Percentiles rank a stretch among this genome's conserved stretches.
These are phyloP conservation scores for Mycocalia duriaeana DNA, from an alignment of 1,284 basidiomycete species.

Conservation along the genomic window DNA sequence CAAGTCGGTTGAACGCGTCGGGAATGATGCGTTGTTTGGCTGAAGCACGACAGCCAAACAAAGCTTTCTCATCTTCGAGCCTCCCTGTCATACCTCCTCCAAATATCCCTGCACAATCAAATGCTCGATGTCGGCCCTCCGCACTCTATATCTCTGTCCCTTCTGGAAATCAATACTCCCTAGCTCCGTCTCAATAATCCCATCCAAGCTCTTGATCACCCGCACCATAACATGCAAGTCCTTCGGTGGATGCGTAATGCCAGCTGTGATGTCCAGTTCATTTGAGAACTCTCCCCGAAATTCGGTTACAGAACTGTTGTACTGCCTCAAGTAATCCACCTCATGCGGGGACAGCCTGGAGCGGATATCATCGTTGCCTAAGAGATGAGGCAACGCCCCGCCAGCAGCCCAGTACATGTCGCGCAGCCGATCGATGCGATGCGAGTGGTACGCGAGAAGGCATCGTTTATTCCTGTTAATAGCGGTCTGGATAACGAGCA, in stretches of 20 bases:
- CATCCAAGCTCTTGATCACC: constrained; percentile 82
- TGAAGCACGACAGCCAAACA: not conserved
- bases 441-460: constrained; percentile 86
- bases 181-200: constrained; percentile 84
- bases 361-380: constrained; percentile 72
- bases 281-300: constrained; percentile 84
- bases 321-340: constrained; percentile 84
- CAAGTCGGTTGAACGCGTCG: constrained; percentile 9
- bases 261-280: constrained; percentile 81
- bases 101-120: constrained; percentile 89
- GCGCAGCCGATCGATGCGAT: constrained; percentile 77
- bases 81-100: constrained; percentile 50
- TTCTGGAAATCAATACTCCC: constrained; percentile 85
- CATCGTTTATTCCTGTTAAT: constrained; percentile 91
- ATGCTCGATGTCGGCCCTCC: constrained; percentile 84
- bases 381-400: constrained; percentile 85
- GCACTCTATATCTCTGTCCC: constrained; percentile 84
- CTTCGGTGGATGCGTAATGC: constrained; percentile 74
- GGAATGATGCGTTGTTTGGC: constrained; percentile 3
- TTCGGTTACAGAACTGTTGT: constrained; percentile 76
- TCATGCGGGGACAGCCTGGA: constrained; percentile 84
- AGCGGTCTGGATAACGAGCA: constrained; percentile 85
- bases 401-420: constrained; percentile 89
- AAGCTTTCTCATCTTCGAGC: not conserved
- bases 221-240: constrained; percentile 77